Evolutionary conservation across 1,284 basidiomycete genomes (phyloP).

Genomic region (Taiwanofungus camphoratus): DNA sequence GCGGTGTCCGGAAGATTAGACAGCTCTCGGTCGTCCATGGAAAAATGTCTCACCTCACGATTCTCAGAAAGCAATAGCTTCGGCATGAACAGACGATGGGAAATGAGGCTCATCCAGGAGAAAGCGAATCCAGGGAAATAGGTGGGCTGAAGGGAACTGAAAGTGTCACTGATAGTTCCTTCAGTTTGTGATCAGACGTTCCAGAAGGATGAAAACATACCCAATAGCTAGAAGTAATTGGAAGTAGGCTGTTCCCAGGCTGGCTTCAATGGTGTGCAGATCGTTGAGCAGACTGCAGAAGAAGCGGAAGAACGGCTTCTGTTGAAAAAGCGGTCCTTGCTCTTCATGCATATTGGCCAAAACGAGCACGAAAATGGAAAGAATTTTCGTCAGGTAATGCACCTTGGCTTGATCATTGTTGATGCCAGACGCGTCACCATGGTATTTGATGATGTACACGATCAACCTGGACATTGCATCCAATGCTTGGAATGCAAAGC

Average conservation of each 20-base stretch:
- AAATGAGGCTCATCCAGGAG: conserved; percentile 96
- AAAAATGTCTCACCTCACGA: conserved; percentile 55
- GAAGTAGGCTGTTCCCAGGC: conserved; percentile 84
- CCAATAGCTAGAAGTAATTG: conserved; percentile 86
- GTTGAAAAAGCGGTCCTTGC: conserved; percentile 86
- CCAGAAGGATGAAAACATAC: conserved; percentile 33
- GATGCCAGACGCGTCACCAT: conserved; percentile 84
- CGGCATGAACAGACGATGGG: conserved; percentile 96
- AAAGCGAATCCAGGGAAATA: conserved; percentile 99
- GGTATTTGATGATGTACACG: conserved; percentile 99
- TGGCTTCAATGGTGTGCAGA: conserved; percentile 77
- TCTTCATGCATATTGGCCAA: conserved; percentile 95
- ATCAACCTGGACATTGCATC: conserved; percentile 96
- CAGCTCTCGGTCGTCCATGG: not conserved
- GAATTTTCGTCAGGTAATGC: conserved; percentile 95
- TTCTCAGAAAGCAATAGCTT: conserved; percentile 84
- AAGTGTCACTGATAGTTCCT: conserved; percentile 67
- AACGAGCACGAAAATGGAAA: conserved; percentile 96
- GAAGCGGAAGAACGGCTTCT: conserved; percentile 98
- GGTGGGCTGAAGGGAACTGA: conserved; percentile 93
- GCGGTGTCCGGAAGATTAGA: conserved; percentile 5
- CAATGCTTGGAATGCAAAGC: conserved; percentile 84
- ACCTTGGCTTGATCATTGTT: conserved; percentile 94
- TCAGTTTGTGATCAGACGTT: conserved; percentile 2
- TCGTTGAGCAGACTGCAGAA: conserved; percentile 97